phyloP scores from a whole-genome alignment of 129 eudicot species.

The Tagetes erecta region DNA sequence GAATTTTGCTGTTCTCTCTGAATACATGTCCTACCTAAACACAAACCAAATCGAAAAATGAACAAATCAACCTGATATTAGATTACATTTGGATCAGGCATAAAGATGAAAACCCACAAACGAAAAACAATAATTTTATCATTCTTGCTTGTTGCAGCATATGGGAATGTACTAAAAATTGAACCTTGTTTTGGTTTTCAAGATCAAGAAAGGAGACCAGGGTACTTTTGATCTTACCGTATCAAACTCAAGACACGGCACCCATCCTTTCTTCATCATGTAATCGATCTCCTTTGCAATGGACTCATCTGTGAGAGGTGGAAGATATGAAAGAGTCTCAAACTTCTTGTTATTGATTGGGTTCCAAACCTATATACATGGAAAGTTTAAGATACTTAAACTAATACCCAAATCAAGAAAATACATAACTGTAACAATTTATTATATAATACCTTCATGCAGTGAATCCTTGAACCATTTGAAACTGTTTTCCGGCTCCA shows the following conservation, averaged over 20 bases:
- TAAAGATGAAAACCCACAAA: not conserved
- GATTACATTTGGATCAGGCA: not conserved
- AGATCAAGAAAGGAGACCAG: not conserved
- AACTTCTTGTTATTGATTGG: slow-evolving; percentile 68
- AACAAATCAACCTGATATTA: not conserved
- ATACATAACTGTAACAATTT: not conserved
- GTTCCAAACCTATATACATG: slow-evolving; percentile 51
- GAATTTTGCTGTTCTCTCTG: slow-evolving; percentile 54
- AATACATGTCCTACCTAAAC: slow-evolving; percentile 49
- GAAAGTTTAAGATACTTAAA: not conserved
- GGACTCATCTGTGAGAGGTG: slow-evolving; percentile 61
- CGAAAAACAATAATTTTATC: not conserved
- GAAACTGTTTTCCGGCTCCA: slow-evolving; percentile 54
- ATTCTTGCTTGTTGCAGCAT: not conserved
- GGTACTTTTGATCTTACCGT: slow-evolving; percentile 33
- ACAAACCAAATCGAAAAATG: slow-evolving; percentile 2
- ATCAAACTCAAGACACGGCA: slow-evolving; percentile 68
- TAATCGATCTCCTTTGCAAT: slow-evolving; percentile 68
- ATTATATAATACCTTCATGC: slow-evolving; percentile 54
- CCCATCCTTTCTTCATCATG: slow-evolving; percentile 68
- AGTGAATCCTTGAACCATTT: slow-evolving; percentile 50
- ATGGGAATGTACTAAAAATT: slow-evolving; percentile 8
- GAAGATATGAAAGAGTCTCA: slow-evolving; percentile 70
- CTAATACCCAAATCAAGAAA: slow-evolving; percentile 6
- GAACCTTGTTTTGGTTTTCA: slow-evolving; percentile 17